Evolutionary conservation across 2,329 filamentous ascomycete genomes (phyloP), one percentile per base, ranked within the genome.

Genomic region (Ophiostoma sp.): DNA sequence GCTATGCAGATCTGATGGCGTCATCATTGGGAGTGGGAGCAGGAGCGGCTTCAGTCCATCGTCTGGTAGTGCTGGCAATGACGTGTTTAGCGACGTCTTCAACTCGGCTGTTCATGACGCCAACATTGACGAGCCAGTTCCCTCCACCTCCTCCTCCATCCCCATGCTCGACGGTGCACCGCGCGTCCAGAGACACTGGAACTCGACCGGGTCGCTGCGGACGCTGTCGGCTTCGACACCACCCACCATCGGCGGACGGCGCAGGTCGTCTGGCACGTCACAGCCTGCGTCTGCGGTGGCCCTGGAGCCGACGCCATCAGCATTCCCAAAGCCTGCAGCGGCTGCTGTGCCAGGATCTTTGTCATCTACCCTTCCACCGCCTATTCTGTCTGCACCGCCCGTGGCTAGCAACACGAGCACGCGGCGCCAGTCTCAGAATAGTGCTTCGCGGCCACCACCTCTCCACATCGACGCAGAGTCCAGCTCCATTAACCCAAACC

Each of bases 351-450:
- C 27, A 33, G 57, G 52, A 4, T n/a, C 52, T 5, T 57, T 27
- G 52, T 27, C 57, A 5, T 62, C 57, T n/a, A 2, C 23, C 11
- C 57, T 33, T 13, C 27, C 57, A 33, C 27, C 27, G 4, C 15
- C 57, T 10, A 20, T 33, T 31, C 17, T 15, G 31, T 8, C 60
- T 3, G 35, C 23, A 15, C 44, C 44, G 13, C 31, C 64, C 4
- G 52, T 57, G 5, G 75, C 76, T 0, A 75, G 77, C 13, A 75
- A 76, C 0, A 72, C 78, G 1, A 77, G 80, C 0, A 80, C 79
- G 6, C 79, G 84, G 23, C 81, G 85, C 27, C 84, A 84, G 74
- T 86, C 85, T 0, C 83, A 83, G 74, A 82, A 85, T 60, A 80
- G 82, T 1, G 74, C 78, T 4, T 76, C 78, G 1, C 80, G 80